Percentiles rank a stretch among this genome's conserved stretches.
Evolutionary conservation across 1,139 yeast species (phyloP).

Genomic region (Candida neerlandica): DNA sequence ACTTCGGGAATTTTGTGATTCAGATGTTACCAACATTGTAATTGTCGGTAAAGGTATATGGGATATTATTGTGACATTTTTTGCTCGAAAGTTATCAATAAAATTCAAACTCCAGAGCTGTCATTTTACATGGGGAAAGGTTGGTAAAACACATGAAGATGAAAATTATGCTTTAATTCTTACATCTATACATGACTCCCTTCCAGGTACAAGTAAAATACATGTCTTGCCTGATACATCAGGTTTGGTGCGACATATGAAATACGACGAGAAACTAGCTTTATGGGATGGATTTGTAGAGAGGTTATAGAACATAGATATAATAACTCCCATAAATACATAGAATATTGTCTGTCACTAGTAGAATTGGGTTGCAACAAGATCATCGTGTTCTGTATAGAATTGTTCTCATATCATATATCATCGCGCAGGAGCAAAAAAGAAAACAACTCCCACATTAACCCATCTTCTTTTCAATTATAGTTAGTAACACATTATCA

Average conservation of each 20-base stretch:
- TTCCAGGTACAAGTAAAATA: constrained; percentile 22
- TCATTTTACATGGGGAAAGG: constrained; percentile 58
- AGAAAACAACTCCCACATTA: too few species aligned
- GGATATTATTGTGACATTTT: constrained; percentile 55
- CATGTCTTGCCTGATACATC: constrained; percentile 77
- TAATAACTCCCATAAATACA: too few species aligned
- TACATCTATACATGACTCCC: constrained; percentile 16
- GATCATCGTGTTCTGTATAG: too few species aligned
- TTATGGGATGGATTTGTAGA: neutral
- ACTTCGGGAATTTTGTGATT: constrained; percentile 42
- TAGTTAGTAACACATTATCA: neutral
- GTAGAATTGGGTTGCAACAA: too few species aligned
- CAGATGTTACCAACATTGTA: constrained; percentile 49
- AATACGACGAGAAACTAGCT: neutral
- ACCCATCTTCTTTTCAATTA: too few species aligned
- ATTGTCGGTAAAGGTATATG: constrained; percentile 81
- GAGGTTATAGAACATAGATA: neutral
- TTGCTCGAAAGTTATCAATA: constrained; percentile 15
- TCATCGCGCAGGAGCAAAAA: neutral
- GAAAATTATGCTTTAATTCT: constrained; percentile 21
- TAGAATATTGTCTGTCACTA: neutral
- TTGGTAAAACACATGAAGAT: constrained; percentile 13
- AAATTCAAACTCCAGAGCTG: constrained; percentile 24
- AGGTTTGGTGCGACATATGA: constrained; percentile 52
- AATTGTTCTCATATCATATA: too few species aligned